Base-by-base conservation (phyloP, 495 filamentous ascomycete species). In the Articulospora tetracladia region DNA sequence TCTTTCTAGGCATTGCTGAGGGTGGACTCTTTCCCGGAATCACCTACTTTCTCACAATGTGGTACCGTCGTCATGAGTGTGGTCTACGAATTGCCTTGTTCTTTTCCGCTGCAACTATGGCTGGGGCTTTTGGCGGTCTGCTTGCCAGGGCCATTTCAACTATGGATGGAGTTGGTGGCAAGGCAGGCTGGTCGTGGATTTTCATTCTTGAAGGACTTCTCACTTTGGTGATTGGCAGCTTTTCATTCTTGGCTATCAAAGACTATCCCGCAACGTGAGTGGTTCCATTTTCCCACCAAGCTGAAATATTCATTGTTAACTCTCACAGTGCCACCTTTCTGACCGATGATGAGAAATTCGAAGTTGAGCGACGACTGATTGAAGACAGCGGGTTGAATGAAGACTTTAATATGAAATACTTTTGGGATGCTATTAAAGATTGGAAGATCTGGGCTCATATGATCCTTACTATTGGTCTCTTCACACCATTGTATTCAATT, bases 301-400 rank as follows among this genome's bases (percentile, higher is more conserved):
- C n/a, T n/a, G n/a, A n/a, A 34, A 28, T 54, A 53, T 60, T n/a
- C 11, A 28, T 20, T 52, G 22, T 55, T 20, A 58, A n/a, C 15
- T 55, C 46, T 36, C 41, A 19, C 32, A 77, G 69, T 32, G 76
- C 83, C 1, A 76, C 68, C 39, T 86, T 84, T 62, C 69, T 87
- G 20, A 77, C 67, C 6, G 48, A 68, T 1, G 66, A 74, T 12
- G 85, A 88, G 63, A 71, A 75, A 22, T 34, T 61, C 1, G 72
- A 83, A 57, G 79, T 85, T 17, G 32, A 78, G 15, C 71, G 73
- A 44, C 74, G 83, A 22, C 72, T 85, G 34, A 69, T 67, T 4
- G 83, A 85, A 54, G 74, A 84, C 60, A 86, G 87, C 67, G 83
- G 83, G 10, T 77, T 89, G 63, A 83, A 88, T 61, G 86, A 92